Conservation (phyloP, 768 basidiomycete genomes). For the Agaricus bisporus region DNA sequence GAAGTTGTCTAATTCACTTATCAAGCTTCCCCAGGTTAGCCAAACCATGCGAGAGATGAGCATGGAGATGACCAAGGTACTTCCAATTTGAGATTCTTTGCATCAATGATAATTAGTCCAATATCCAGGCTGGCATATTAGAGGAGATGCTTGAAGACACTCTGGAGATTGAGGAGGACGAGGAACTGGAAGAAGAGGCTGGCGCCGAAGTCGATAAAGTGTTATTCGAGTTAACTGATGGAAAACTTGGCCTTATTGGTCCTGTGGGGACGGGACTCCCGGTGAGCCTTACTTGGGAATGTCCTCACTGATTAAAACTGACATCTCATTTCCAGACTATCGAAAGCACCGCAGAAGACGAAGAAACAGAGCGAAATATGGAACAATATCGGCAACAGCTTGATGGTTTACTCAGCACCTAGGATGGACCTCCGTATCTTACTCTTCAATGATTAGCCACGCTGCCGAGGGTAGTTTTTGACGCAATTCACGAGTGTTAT, state of each 20-base stretch:
- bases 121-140: constrained; percentile 86
- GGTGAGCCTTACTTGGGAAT: constrained; percentile 39
- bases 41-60: constrained; percentile 96
- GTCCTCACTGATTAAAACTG: not conserved
- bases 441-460: not conserved
- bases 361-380: constrained; percentile 83
- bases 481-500: not conserved
- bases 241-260: constrained; percentile 87
- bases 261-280: constrained; percentile 66
- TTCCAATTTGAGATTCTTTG: constrained; percentile 9
- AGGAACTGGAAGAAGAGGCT: constrained; percentile 93
- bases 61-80: constrained; percentile 98
- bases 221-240: constrained; percentile 90
- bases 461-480: not conserved
- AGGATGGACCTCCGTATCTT: constrained; percentile 7
- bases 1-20: constrained; percentile 90
- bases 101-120: not conserved
- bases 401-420: constrained; percentile 75
- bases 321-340: constrained; percentile 34
- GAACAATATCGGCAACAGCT: constrained; percentile 87
- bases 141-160: constrained; percentile 97
- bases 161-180: constrained; percentile 87
- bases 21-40: constrained; percentile 90
- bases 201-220: constrained; percentile 98
- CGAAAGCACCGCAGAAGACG: constrained; percentile 64